Conservation (phyloP, 2,329 filamentous ascomycete genomes). For the Monilinia polystroma region DNA sequence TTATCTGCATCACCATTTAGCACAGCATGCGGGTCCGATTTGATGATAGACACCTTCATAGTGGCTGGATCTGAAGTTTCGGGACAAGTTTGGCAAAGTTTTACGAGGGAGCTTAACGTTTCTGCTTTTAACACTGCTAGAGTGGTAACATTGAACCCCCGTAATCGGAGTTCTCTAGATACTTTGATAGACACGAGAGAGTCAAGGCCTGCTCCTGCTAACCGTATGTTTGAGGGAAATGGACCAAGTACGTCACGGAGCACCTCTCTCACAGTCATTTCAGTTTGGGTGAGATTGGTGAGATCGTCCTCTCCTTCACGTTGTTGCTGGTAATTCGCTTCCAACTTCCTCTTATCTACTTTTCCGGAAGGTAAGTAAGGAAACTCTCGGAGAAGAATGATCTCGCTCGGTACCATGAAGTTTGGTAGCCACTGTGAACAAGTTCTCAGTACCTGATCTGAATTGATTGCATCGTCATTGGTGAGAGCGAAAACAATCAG, state of each 20-base stretch:
- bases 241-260: conserved; percentile 34
- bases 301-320: conserved; percentile 24
- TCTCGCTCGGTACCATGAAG: conserved; percentile 79
- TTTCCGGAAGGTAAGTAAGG: conserved; percentile 83
- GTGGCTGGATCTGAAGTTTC: not conserved
- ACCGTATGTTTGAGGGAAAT: conserved; percentile 41
- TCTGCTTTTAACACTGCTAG: conserved; percentile 60
- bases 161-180: conserved; percentile 60
- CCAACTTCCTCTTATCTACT: conserved; percentile 66
- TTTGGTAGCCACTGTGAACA: conserved; percentile 75
- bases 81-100: conserved; percentile 38
- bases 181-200: conserved; percentile 63
- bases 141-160: conserved; percentile 56
- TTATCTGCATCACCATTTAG: conserved; percentile 41
- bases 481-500: conserved; percentile 68
- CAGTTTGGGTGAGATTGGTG: conserved; percentile 36
- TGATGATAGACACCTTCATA: not conserved
- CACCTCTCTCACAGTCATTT: conserved; percentile 27
- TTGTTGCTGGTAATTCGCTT: conserved; percentile 51
- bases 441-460: conserved; percentile 51
- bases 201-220: conserved; percentile 61
- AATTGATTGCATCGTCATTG: conserved; percentile 39
- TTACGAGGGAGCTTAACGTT: conserved; percentile 45
- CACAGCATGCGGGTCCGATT: conserved; percentile 8
- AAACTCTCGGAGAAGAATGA: conserved; percentile 62